Evolutionary conservation across 768 basidiomycete species (phyloP).

Genomic region (Cubamyces sp.): DNA sequence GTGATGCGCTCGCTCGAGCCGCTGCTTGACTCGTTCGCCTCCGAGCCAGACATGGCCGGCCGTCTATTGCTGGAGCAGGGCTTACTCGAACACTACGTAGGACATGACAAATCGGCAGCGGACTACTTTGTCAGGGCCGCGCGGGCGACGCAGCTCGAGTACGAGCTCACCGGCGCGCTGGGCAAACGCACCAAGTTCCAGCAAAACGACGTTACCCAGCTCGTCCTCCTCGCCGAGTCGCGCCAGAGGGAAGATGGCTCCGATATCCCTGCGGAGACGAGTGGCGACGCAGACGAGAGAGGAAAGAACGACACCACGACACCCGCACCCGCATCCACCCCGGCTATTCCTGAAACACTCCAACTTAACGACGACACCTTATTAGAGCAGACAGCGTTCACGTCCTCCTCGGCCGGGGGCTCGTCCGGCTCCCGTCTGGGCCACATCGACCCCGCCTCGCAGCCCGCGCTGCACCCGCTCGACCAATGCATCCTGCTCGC

Average conservation of each 20-base stretch:
- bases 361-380: constrained; percentile 94
- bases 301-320: constrained; percentile 5
- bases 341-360: constrained; percentile 73
- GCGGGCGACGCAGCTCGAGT: constrained; percentile 75
- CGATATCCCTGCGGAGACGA: constrained; percentile 5
- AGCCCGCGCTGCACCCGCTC: constrained; percentile 87
- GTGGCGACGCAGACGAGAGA: constrained; percentile 1
- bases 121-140: constrained; percentile 81
- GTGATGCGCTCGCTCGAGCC: constrained; percentile 46
- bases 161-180: constrained; percentile 89
- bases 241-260: constrained; percentile 37
- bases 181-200: constrained; percentile 97
- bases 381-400: constrained; percentile 91
- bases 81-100: constrained; percentile 73
- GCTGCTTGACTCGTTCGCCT: constrained; percentile 43
- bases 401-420: constrained; percentile 61
- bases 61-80: constrained; percentile 77
- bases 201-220: constrained; percentile 79
- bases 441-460: constrained; percentile 81
- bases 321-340: neutral
- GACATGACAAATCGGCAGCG: constrained; percentile 77
- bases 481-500: constrained; percentile 93
- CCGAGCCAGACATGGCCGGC: constrained; percentile 68
- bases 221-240: constrained; percentile 93
- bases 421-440: constrained; percentile 50